Base-by-base conservation (phyloP, 1,284 basidiomycete species). In the Peniophora sp. region DNA sequence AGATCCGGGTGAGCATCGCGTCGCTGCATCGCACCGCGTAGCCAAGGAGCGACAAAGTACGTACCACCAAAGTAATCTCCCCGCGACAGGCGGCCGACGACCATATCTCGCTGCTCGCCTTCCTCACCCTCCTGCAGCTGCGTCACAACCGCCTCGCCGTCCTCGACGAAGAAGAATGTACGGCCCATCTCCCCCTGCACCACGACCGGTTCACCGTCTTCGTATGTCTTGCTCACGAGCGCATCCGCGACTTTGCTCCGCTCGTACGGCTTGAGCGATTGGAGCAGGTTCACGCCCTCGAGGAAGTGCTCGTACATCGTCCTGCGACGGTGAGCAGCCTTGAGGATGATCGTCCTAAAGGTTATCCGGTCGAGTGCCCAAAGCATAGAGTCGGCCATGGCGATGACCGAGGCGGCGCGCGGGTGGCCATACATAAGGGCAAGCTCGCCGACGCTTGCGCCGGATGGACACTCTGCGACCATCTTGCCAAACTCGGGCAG, bases 1-100 rank as follows among this genome's bases (percentile, higher is more conserved):
- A 22, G n/a, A 53, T 52, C 38, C 45, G 5, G 32, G 35, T 20
- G 20, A 49, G 17, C 8, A 35, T 32, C 27, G 27, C 27, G 27
- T 32, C 27, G 27, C 27, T 32, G 27, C 27, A 32, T 12, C 27
- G 27, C 27, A 32, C 27, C 27, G 27, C 27, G 27, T 32, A 46
- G 43, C 47, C 48, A 23, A 35, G 52, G 34, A 24, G 32, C 23
- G 45, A n/a, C 24, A 36, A 23, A 19, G 47, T 50, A 69, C 85
- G 63, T 60, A 92, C 94, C 94, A 69, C 96, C 96, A 74, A 99
- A 99, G 78, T 98, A 99, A 68, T 99, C 95, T 12, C 96, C 96
- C 61, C 93, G 91, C 59, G 75, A 79, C 49, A 92, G 78, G 52
- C 73, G 78, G 16, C 89, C 89, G 11, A 97, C 90, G 9, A 77